Evolutionary conservation across 805 yeast species (phyloP), one percentile per base, ranked within the genome.

Genomic region (Sugiyamaella mastotermitis): DNA sequence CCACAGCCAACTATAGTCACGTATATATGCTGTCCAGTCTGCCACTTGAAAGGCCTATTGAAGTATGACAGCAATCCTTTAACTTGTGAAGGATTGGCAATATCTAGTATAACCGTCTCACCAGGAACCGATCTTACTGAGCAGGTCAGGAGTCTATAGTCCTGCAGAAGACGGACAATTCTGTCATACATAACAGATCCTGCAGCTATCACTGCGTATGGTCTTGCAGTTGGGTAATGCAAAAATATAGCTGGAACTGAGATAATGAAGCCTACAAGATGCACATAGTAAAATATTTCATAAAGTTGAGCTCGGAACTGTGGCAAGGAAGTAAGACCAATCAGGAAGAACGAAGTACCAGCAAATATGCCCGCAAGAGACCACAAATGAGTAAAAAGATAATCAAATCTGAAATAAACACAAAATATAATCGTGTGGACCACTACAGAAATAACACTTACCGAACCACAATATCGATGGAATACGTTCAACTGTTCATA

Each of bases 401-500:
- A 51, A 15, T 20, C 31, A 13, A 35, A 20, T 11, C 37, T 24
- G 38, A 51, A 50, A 38, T 47, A 50, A 19, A 22, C 33, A 11
- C 39, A 22, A 24, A 51, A 51, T 6, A 47, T 29, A 5, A 31
- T 37, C 1, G 50, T 19, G 32, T 51, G 55, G 15, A 33, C 15
- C 13, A 45, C 13, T 2, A 38, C 29, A 5, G 49, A 25, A 15
- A 35, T 15, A 8, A 51, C 43, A 23, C 46, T 37, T 9, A 44
- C 19, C 3, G 30, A 32, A 10, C 70, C 72, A 15, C 56, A 57
- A 33, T 52, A 63, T 41, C 68, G 68, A 47, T 68, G 74, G 36
- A 61, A 49, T 23, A 56, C 57, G 42, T 68, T 68, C 39, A 68
- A 52, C 44, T 66, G 67, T 44, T 68, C 73, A 46, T 68, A 68